phyloP scores from a whole-genome alignment of 768 basidiomycete genomes.

The Tulasnella sp. region DNA sequence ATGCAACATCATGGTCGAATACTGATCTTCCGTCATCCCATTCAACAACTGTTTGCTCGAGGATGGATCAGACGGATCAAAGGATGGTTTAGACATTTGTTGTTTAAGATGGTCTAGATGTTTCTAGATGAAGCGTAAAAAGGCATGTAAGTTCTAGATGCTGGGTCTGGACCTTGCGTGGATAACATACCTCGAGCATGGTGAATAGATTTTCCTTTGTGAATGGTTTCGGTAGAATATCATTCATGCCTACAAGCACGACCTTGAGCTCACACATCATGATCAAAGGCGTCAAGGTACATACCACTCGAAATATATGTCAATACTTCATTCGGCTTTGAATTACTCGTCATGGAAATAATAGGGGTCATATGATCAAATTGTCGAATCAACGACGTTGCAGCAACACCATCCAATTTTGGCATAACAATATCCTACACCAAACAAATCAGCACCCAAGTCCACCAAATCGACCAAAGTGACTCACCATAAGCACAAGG shows the following conservation, averaged over 20 bases:
- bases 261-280: not conserved
- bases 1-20: conserved; percentile 61
- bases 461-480: not conserved
- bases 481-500: conserved; percentile 78
- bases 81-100: conserved; percentile 40
- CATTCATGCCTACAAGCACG: conserved; percentile 68
- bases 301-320: conserved; percentile 68
- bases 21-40: conserved; percentile 83
- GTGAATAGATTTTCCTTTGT: conserved; percentile 83
- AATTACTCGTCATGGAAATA: conserved; percentile 96
- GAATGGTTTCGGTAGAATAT: conserved; percentile 92
- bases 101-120: conserved; percentile 80
- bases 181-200: conserved; percentile 79
- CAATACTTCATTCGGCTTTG: conserved; percentile 85
- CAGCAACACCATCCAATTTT: conserved; percentile 74
- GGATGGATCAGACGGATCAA: conserved; percentile 18
- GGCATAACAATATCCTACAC: conserved; percentile 89
- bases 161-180: not conserved
- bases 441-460: not conserved
- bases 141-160: conserved; percentile 13
- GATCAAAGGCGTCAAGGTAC: conserved; percentile 15
- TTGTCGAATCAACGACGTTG: conserved; percentile 85
- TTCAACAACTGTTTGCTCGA: conserved; percentile 40
- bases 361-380: conserved; percentile 94
- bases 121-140: conserved; percentile 37